Evolutionary conservation across 108 stramenopile genomes (phyloP), one percentile per base, ranked within the genome.

Genomic region (Skeletonema potamos): DNA sequence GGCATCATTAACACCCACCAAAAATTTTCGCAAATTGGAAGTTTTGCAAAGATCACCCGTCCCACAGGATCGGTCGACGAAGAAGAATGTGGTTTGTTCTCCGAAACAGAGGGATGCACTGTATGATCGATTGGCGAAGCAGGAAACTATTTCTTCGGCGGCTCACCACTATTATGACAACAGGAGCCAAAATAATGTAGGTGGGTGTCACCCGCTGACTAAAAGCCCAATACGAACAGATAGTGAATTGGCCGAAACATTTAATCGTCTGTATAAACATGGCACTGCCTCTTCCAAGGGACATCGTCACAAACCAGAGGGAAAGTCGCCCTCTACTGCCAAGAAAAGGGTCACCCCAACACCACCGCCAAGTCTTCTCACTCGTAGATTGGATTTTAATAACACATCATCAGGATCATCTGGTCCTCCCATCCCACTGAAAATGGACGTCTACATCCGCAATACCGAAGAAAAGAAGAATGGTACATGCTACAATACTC

Each of bases 41-140:
- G 48, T 20, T 6, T 22, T 51, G 51, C 51, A 36, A 15, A 33
- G 58, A 22, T 26, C 58, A 24, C 56, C 22, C 10, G 39, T 57
- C 15, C 67, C 56, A 27, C 67, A 68, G 39, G 67, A 68, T 68
- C 54, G 22, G 12, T 24, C 9, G 18, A 54, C 28, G 13, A 39
- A 41, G 18, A 58, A 68, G 67, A 57, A 27, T 28, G 34, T 54
- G n/a, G 26, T 26, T n/a, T 28, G 30, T 11, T 58, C 67, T 4
- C 66, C 66, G 12, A 51, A 34, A 67, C 54, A 67, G 36, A 32
- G 39, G 27, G 57, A 55, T 58, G 67, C 28, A 10, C 30, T 68
- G 15, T 68, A 43, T 57, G 39, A 68, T 28, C 67, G 57, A 29
- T 57, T 68, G 34, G 55, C 67, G 26, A 68, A 57, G 27, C 67